Percentiles rank a stretch among this genome's conserved stretches.
Conservation (phyloP, 106 monocot genomes). For the Cymbidium sinense region DNA sequence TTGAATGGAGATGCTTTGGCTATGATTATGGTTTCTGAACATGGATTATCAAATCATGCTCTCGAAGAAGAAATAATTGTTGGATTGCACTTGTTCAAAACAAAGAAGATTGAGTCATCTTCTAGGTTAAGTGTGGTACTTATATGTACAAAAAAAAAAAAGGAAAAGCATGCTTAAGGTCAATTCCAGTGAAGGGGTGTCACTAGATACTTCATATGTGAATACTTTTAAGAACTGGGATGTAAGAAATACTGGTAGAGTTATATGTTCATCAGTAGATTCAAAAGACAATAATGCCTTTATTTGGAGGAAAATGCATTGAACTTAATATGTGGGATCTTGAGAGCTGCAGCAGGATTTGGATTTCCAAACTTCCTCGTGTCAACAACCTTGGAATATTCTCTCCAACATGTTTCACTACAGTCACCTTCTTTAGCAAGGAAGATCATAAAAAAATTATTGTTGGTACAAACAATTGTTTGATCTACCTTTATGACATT, state of each 20-base stretch:
- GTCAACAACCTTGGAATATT: slow-evolving; percentile 72
- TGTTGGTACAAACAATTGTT: slow-evolving; percentile 68
- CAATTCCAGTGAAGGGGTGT: slow-evolving; percentile 25
- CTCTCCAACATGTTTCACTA: slow-evolving; percentile 82
- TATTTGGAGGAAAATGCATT: slow-evolving; percentile 89
- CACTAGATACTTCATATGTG: slow-evolving; percentile 5
- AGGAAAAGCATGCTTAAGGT: slow-evolving; percentile 59
- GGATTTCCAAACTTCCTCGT: slow-evolving; percentile 74
- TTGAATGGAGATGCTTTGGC: slow-evolving; percentile 64
- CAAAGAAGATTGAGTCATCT: slow-evolving; percentile 21
- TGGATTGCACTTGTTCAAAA: slow-evolving; percentile 64
- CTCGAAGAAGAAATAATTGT: slow-evolving; percentile 41
- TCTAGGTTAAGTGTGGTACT: slow-evolving; percentile 53
- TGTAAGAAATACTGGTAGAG: slow-evolving; percentile 52
- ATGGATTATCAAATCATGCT: slow-evolving; percentile 7
- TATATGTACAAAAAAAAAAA: slow-evolving; percentile 60
- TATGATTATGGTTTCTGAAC: slow-evolving; percentile 23
- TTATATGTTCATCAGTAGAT: slow-evolving; percentile 67
- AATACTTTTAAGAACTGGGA: slow-evolving; percentile 45
- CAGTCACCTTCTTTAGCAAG: slow-evolving; percentile 73
- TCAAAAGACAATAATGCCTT: slow-evolving; percentile 60
- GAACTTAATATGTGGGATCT: slow-evolving; percentile 96
- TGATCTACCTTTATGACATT: slow-evolving; percentile 87
- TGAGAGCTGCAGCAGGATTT: slow-evolving; percentile 52
- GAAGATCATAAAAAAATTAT: slow-evolving; percentile 87